Conservation (phyloP, 257 asterid species). For the Lithospermum erythrorhizon region DNA sequence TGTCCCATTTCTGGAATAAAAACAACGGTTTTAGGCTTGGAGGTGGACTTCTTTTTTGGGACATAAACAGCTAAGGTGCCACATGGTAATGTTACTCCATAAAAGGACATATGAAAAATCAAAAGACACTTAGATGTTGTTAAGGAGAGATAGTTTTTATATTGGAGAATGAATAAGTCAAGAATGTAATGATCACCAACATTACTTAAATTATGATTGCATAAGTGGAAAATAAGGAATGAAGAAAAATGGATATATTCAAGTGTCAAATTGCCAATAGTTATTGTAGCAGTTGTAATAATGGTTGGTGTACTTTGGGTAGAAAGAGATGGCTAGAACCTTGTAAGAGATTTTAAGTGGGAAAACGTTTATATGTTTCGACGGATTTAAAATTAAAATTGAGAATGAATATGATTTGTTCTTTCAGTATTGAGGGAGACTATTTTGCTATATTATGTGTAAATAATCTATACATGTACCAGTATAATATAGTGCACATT, state of each 20-base stretch:
- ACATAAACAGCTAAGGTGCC: neutral
- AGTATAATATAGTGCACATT: too few species aligned
- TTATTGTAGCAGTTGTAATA: neutral
- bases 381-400: too few species aligned
- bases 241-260: neutral
- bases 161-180: neutral
- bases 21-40: neutral
- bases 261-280: neutral
- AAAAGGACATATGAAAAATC: constrained; percentile 1
- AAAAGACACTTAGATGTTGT: neutral
- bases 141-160: too few species aligned
- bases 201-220: constrained; percentile 1
- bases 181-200: neutral
- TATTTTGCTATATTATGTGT: too few species aligned
- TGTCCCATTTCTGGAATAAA: constrained; percentile 8
- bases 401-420: too few species aligned
- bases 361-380: neutral
- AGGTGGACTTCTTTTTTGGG: constrained; percentile 4
- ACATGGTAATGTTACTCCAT: neutral
- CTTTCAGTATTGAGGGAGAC: too few species aligned
- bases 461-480: too few species aligned
- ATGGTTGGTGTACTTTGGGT: neutral
- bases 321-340: neutral
- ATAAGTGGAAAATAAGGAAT: constrained; percentile 7
- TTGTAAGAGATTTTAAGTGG: neutral